Percentiles rank a stretch among this genome's conserved stretches.
phyloP scores from a whole-genome alignment of 2,329 filamentous ascomycete genomes.

The Lasiodiplodia gonubiensis region DNA sequence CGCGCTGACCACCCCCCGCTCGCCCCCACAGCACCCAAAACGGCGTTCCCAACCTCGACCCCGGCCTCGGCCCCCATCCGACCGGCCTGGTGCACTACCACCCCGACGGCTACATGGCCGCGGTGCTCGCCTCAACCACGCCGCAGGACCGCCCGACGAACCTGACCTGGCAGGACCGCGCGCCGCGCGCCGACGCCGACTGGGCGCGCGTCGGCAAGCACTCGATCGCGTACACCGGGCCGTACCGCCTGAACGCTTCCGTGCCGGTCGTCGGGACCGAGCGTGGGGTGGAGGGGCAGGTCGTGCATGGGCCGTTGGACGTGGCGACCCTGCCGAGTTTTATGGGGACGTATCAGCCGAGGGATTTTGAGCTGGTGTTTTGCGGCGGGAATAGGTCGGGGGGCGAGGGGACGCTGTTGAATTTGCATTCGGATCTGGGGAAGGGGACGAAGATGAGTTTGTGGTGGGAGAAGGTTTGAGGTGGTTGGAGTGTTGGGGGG shows the following conservation, averaged over 20 bases:
- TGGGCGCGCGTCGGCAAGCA: slow-evolving; percentile 42
- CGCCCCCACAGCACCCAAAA: slow-evolving; percentile 93
- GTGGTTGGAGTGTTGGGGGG: too few species aligned
- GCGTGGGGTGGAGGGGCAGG: background rate
- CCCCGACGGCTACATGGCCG: slow-evolving; percentile 36
- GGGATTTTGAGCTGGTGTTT: background rate
- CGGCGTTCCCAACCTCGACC: slow-evolving; percentile 92
- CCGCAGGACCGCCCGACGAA: slow-evolving; percentile 32
- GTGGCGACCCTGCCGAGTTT: background rate
- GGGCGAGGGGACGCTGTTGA: background rate
- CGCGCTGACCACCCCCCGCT: background rate
- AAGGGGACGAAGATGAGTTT: background rate
- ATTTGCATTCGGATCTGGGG: background rate
- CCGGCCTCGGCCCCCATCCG: slow-evolving; percentile 60
- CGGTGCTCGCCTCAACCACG: slow-evolving; percentile 39
- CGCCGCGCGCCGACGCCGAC: slow-evolving; percentile 35
- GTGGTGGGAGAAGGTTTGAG: slow-evolving; percentile 15
- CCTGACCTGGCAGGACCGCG: slow-evolving; percentile 36
- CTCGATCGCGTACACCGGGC: slow-evolving; percentile 38
- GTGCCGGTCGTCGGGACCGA: background rate
- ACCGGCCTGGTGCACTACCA: slow-evolving; percentile 39
- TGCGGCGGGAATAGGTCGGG: background rate
- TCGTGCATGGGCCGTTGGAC: slow-evolving; percentile 5
- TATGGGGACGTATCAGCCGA: background rate
- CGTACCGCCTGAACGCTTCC: slow-evolving; percentile 28